These are phyloP conservation scores for Papiliotrema nemorosa DNA, from an alignment of 1,284 basidiomycete species.

Conservation along the genomic window DNA sequence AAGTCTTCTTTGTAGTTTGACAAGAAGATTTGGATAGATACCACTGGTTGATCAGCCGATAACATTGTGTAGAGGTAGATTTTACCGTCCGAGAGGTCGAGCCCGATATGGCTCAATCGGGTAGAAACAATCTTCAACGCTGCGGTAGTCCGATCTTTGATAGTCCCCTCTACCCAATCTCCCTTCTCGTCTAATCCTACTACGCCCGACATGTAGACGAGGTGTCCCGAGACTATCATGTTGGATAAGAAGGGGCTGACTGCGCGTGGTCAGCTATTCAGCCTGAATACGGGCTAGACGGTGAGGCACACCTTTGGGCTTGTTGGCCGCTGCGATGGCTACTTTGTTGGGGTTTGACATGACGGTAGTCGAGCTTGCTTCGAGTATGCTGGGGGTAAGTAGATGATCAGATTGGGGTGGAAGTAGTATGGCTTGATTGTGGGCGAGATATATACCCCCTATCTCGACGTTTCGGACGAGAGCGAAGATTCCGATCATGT, in stretches of 20 bases:
- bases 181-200: constrained; percentile 59
- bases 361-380: no score
- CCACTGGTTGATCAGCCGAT: constrained; percentile 2
- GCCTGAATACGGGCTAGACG: neutral
- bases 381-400: no score
- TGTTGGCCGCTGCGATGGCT: neutral
- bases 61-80: neutral
- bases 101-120: constrained; percentile 6
- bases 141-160: constrained; percentile 67
- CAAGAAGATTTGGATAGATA: constrained; percentile 10
- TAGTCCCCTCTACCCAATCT: constrained; percentile 65
- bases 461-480: no score
- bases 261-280: neutral
- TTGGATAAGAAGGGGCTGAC: constrained; percentile 10
- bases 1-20: constrained; percentile 10
- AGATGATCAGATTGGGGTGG: no score
- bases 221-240: constrained; percentile 11
- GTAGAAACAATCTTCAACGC: constrained; percentile 66
- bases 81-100: constrained; percentile 17
- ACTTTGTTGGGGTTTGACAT: neutral
- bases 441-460: no score
- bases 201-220: constrained; percentile 13
- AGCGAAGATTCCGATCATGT: no score
- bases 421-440: no score
- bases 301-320: neutral